A percentile compares a stretch with the other conserved stretches of the same genome.
Evolutionary conservation across 371 early-diverging fungal species (phyloP).

Genomic region (Aphelidium insulamus): DNA sequence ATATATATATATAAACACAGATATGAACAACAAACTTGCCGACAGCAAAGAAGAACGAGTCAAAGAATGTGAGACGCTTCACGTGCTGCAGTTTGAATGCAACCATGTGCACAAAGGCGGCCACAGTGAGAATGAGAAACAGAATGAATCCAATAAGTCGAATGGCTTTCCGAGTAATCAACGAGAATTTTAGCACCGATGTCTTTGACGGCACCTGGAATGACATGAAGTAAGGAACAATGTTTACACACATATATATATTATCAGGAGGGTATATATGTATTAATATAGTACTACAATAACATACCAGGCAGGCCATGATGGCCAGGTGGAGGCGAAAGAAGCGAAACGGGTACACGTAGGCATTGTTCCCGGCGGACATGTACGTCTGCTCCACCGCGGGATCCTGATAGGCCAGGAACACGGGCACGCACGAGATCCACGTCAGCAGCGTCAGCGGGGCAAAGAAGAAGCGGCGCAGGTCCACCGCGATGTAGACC

Average conservation of each 20-base stretch:
- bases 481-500: slow-evolving; percentile 19
- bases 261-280: too few species aligned
- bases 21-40: slow-evolving; percentile 9
- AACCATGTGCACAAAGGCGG: slow-evolving; percentile 32
- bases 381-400: slow-evolving; percentile 17
- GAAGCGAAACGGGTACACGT: slow-evolving; percentile 38
- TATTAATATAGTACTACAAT: too few species aligned
- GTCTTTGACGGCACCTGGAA: slow-evolving; percentile 30
- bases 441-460: slow-evolving; percentile 19
- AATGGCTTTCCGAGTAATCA: slow-evolving; percentile 23
- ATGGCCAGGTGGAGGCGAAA: slow-evolving; percentile 28
- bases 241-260: too few species aligned
- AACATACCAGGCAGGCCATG: slow-evolving; percentile 14
- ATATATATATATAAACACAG: not conserved
- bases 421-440: slow-evolving; percentile 22
- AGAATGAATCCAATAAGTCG: slow-evolving; percentile 17
- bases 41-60: slow-evolving; percentile 36
- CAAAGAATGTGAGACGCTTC: slow-evolving; percentile 27
- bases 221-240: too few species aligned
- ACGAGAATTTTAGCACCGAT: slow-evolving; percentile 16
- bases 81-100: slow-evolving; percentile 19
- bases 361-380: slow-evolving; percentile 22
- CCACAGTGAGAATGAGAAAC: slow-evolving; percentile 30
- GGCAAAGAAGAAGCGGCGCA: slow-evolving; percentile 9
- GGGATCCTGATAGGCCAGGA: slow-evolving; percentile 13